Conservation (phyloP, 2,329 filamentous ascomycete species). For the Alternaria gaisen region DNA sequence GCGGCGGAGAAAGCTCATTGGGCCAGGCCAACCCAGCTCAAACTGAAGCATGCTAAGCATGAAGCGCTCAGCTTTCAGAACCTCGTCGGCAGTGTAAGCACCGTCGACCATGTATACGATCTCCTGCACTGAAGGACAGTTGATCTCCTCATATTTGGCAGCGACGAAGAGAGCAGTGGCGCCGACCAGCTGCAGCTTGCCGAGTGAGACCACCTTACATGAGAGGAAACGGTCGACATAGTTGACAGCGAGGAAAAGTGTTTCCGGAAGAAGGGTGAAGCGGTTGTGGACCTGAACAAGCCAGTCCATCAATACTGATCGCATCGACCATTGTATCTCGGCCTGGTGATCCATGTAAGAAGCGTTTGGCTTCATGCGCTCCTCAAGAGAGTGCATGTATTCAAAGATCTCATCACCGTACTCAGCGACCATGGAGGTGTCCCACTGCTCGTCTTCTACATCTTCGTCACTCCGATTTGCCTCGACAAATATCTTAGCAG, state of each 20-base stretch:
- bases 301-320: slow-evolving; percentile 97
- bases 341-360: slow-evolving; percentile 97
- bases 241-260: slow-evolving; percentile 92
- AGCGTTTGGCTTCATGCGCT: slow-evolving; percentile 82
- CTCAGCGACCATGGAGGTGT: slow-evolving; percentile 97
- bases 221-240: slow-evolving; percentile 97
- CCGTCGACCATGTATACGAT: slow-evolving; percentile 98
- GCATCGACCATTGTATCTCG: slow-evolving; percentile 99
- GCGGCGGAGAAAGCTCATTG: slow-evolving; percentile 95
- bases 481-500: slow-evolving; percentile 72
- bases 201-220: slow-evolving; percentile 91
- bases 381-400: slow-evolving; percentile 92
- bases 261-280: slow-evolving; percentile 91
- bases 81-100: slow-evolving; percentile 88
- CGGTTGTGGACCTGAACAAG: slow-evolving; percentile 93
- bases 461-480: slow-evolving; percentile 73
- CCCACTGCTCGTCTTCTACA: slow-evolving; percentile 87
- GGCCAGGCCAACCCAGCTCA: slow-evolving; percentile 96
- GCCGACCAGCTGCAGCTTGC: slow-evolving; percentile 94
- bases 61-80: slow-evolving; percentile 95
- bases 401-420: slow-evolving; percentile 95
- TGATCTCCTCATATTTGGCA: slow-evolving; percentile 98
- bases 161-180: slow-evolving; percentile 96
- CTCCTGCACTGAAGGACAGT: slow-evolving; percentile 92
- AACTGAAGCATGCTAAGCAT: slow-evolving; percentile 98